Percentiles rank a stretch among this genome's conserved stretches.
These are phyloP conservation scores for Castanea sativa DNA, from an alignment of 306 rosid species.

Conservation along the genomic window DNA sequence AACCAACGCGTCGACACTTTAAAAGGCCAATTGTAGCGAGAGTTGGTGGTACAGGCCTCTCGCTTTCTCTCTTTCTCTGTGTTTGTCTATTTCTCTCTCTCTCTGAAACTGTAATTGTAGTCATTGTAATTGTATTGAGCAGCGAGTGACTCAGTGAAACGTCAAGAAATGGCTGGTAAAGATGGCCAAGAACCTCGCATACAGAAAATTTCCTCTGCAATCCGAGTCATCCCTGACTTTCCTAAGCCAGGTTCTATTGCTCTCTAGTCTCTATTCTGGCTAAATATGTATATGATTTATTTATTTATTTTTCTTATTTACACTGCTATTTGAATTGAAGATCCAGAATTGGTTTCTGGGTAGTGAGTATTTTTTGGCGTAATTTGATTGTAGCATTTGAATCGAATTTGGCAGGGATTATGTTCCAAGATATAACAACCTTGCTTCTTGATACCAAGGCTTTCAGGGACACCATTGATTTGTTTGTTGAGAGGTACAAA, in stretches of 20 bases:
- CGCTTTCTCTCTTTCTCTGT: no score
- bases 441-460: slow-evolving; percentile 89
- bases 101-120: slow-evolving; percentile 4
- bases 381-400: not conserved
- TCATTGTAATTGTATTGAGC: not conserved
- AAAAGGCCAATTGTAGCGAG: not conserved
- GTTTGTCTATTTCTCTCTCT: not conserved
- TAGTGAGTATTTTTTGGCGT: not conserved
- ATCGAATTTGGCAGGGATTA: slow-evolving; percentile 56
- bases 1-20: not conserved
- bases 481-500: slow-evolving; percentile 93
- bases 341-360: slow-evolving; percentile 10
- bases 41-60: not conserved
- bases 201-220: slow-evolving; percentile 61
- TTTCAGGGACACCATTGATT: slow-evolving; percentile 84
- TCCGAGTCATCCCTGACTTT: slow-evolving; percentile 86
- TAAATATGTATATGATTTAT: no score
- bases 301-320: not conserved
- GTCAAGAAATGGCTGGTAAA: slow-evolving; percentile 58
- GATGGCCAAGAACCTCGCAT: slow-evolving; percentile 61
- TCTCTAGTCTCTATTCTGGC: not conserved
- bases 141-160: slow-evolving; percentile 36
- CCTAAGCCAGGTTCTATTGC: slow-evolving; percentile 76
- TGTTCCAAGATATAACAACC: slow-evolving; percentile 96
- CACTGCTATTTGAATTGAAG: not conserved